phyloP scores from a whole-genome alignment of 179 eudicot genomes.

The Vitellaria paradoxa region DNA sequence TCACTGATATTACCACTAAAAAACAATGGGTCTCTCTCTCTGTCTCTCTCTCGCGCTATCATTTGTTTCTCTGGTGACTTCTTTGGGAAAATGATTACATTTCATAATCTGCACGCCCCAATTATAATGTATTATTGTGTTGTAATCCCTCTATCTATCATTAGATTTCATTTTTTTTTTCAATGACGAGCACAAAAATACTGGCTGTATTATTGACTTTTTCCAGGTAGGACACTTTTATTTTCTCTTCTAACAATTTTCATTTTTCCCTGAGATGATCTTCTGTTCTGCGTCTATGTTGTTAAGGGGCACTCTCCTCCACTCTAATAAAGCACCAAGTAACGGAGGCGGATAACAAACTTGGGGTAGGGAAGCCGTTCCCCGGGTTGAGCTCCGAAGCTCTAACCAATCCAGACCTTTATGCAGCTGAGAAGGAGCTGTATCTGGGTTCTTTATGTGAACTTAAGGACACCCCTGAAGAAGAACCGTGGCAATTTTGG shows the following conservation, averaged over 20 bases:
- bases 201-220: no score
- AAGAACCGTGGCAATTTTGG: constrained; percentile 70
- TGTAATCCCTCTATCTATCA: no score
- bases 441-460: constrained; percentile 66
- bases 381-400: constrained; percentile 47
- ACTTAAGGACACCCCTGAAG: constrained; percentile 27
- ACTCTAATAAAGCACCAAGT: constrained; percentile 37
- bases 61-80: neutral
- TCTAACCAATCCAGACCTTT: constrained; percentile 53
- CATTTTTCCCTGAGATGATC: neutral
- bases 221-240: neutral
- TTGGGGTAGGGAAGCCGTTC: constrained; percentile 53
- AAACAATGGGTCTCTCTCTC: neutral
- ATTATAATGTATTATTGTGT: no score
- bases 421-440: constrained; percentile 62
- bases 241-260: neutral
- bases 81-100: neutral
- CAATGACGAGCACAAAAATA: no score
- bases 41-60: neutral
- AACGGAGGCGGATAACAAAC: constrained; percentile 44
- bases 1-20: neutral
- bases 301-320: constrained; percentile 10
- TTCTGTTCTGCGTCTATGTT: constrained; percentile 2
- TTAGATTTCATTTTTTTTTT: no score
- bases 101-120: neutral